Conservation (phyloP, 2,329 filamentous ascomycete genomes). For the Ascosphaera aggregata region DNA sequence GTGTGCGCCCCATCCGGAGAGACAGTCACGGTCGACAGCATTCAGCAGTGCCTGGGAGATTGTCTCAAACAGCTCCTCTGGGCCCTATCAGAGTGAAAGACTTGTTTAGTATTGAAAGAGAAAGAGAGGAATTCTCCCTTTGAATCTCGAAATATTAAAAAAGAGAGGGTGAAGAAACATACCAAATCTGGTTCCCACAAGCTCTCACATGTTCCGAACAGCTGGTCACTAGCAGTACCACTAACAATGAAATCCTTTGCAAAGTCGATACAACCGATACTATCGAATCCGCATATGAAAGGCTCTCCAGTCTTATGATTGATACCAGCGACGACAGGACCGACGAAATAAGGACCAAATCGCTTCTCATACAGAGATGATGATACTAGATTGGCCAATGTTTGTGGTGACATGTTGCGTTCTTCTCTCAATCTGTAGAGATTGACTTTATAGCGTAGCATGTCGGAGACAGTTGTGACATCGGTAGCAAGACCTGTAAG, state of each 20-base stretch:
- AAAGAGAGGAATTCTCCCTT: not conserved
- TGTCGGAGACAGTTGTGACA: slow-evolving; percentile 78
- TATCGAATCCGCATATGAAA: slow-evolving; percentile 98
- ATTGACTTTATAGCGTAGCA: slow-evolving; percentile 99
- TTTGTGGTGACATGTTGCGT: slow-evolving; percentile 81
- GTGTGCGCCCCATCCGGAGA: slow-evolving; percentile 95
- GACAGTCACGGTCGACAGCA: slow-evolving; percentile 84
- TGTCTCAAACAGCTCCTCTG: slow-evolving; percentile 94
- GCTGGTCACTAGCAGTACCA: slow-evolving; percentile 86
- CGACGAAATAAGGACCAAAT: slow-evolving; percentile 93
- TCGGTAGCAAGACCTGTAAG: slow-evolving; percentile 93
- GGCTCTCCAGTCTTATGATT: slow-evolving; percentile 85
- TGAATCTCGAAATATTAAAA: not conserved
- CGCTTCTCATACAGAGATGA: slow-evolving; percentile 80
- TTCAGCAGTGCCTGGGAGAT: slow-evolving; percentile 90
- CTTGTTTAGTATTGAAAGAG: not conserved
- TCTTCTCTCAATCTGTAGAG: slow-evolving; percentile 99
- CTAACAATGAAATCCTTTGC: slow-evolving; percentile 98
- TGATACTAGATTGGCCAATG: slow-evolving; percentile 88
- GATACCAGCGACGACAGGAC: slow-evolving; percentile 80
- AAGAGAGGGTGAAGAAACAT: slow-evolving; percentile 15
- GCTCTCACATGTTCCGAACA: slow-evolving; percentile 96
- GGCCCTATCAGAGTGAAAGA: slow-evolving; percentile 30
- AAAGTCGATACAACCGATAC: slow-evolving; percentile 98
- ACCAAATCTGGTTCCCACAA: slow-evolving; percentile 96